Evolutionary conservation across 2,329 filamentous ascomycete genomes (phyloP), one percentile per base, ranked within the genome.

Genomic region (Colletotrichum scovillei): DNA sequence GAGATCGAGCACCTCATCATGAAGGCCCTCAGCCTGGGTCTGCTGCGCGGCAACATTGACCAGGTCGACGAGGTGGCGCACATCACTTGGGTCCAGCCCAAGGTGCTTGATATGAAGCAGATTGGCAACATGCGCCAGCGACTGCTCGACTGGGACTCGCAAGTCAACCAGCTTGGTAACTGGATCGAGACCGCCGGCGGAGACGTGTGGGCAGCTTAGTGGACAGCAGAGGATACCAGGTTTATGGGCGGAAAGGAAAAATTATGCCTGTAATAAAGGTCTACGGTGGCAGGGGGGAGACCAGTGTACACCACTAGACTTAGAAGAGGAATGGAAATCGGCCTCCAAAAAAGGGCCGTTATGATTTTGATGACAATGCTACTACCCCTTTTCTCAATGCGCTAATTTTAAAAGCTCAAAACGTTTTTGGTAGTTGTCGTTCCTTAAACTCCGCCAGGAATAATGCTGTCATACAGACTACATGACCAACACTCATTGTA

Each of bases 61-160:
- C 96, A 99, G 86, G 97, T 99, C 38, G 95, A 95, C 60, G 93
- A 95, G 84, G 92, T 98, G 77, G 97, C 97, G 56, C 92, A 95
- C 81, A 98, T 99, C 84, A 96, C 96, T 79, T 99, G 97, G 97
- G 97, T 99, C 72, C 97, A 99, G 86, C 97, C 97, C 26, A 98
- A 98, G 89, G 95, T 99, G 38, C 86, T 99, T 77, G 97, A 98
- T 83, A 95, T 95, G 91, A 92, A 91, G 84, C 97, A 98, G 87
- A 98, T 99, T 78, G 94, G 93, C 79, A 94, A 92, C 79, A 98
- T 99, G 96, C 91, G 94, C 79, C 88, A 91, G 80, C 89, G 97
- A 78, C 85, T 99, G 80, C 92, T 93, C 81, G 96, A 99, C 79
- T 99, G 97, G 97, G 95, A 98, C 82, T 92, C 93, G 63, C 98